Conservation (phyloP, 2,329 filamentous ascomycete species). For the Cordyceps militaris region DNA sequence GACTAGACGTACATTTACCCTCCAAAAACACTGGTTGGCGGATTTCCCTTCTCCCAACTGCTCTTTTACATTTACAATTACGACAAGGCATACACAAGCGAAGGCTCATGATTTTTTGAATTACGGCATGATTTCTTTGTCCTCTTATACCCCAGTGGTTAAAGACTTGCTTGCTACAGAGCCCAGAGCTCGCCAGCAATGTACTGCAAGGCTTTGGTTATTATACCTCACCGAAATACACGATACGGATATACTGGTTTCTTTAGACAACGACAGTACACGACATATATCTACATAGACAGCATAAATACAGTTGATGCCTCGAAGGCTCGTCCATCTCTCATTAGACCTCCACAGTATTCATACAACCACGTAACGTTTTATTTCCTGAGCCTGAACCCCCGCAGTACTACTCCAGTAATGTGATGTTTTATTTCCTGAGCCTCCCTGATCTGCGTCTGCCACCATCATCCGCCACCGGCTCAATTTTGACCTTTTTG, state of each 20-base stretch:
- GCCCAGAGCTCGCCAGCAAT: background rate
- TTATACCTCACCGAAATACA: conserved; percentile 4
- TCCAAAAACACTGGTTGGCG: background rate
- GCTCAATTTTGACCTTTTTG: conserved; percentile 11
- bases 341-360: background rate
- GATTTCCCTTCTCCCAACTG: background rate
- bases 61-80: background rate
- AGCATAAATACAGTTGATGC: background rate
- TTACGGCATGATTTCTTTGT: background rate
- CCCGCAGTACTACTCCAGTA: background rate
- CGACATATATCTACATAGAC: conserved; percentile 2
- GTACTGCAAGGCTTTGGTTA: background rate
- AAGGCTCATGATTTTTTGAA: background rate
- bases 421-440: conserved; percentile 15
- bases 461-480: conserved; percentile 1
- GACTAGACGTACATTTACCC: background rate
- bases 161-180: background rate
- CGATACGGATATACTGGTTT: conserved; percentile 2
- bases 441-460: conserved; percentile 25
- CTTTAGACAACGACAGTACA: background rate
- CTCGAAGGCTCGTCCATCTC: background rate
- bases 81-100: background rate
- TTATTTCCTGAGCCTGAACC: background rate
- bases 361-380: background rate
- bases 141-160: conserved; percentile 7